Evolutionary conservation across 495 filamentous ascomycete species (phyloP), one percentile per base, ranked within the genome.

Genomic region (Diplogelasinospora grovesii): DNA sequence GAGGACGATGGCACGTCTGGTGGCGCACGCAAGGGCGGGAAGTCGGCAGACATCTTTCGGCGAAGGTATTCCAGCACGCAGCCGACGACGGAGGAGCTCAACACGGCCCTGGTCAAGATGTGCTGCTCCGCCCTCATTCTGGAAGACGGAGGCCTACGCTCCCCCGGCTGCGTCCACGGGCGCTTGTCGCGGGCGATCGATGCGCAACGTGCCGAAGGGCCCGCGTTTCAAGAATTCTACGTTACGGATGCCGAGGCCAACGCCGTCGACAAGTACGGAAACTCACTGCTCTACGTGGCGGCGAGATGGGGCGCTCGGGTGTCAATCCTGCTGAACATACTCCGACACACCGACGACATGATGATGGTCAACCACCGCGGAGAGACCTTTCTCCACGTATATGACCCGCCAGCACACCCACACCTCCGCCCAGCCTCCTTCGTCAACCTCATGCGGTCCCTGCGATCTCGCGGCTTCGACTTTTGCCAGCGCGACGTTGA

Each of bases 371-470:
- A 60, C 46, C 41, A 58, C n/a, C 55, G 54, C 19, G 54, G 52
- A 18, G 57, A 60, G 39, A 60, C 57, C 2, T 60, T 60, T 20
- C 49, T 60, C 11, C 57, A 60, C 19, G 51, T 60, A 11, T 60
- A 52, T 13, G 52, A 58, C 22, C 57, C 57, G 3, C 57, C 57
- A 15, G 36, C 40, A 1, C 43, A 45, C 11, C 57, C 57, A 3
- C 46, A 20, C 14, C 53, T 60, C 14, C 30, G 54, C 18, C 52
- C 57, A 0, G 52, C 42, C 8, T 58, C 57, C 1, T 60, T 60
- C 30, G 47, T 60, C 41, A 58, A 58, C 46, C 52, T 60, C 11
- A 39, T 60, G 10, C 52, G 57, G 22, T 42, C 31, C 5, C 33
- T 60, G 27, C 54, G 57, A 2, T 41, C 57, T 1, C 41, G 54